Conservation (phyloP, 768 basidiomycete species). For the Cystofilobasidium macerans region DNA sequence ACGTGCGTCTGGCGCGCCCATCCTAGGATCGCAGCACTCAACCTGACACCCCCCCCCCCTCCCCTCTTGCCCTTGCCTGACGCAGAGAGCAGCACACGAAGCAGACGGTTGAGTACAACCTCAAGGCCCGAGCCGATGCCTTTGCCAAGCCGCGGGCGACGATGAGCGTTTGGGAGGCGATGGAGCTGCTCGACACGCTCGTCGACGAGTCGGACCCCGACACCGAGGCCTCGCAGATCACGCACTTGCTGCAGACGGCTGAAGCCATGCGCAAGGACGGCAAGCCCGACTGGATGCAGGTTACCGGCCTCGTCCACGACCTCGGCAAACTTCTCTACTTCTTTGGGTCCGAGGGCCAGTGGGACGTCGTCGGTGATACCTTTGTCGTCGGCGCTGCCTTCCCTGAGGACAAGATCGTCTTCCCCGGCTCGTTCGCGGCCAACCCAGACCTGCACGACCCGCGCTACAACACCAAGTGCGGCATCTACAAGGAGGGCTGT, state of each 20-base stretch:
- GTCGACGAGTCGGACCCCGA: conserved; percentile 84
- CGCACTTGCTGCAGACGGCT: conserved; percentile 83
- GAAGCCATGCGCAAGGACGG: conserved; percentile 76
- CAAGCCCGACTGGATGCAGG: conserved; percentile 74
- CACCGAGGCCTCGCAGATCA: conserved; percentile 55
- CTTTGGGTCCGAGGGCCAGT: conserved; percentile 63
- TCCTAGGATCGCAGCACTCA: background rate
- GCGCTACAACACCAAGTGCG: conserved; percentile 59
- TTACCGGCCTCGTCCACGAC: conserved; percentile 53
- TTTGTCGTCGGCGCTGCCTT: conserved; percentile 77
- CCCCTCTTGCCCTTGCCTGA: conserved; percentile 3
- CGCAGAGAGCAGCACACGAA: conserved; percentile 43
- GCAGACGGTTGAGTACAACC: conserved; percentile 76
- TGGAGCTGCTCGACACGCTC: conserved; percentile 60
- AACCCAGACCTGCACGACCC: conserved; percentile 60
- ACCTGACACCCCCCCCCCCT: background rate
- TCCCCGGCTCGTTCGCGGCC: conserved; percentile 60
- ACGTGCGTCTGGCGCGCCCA: background rate
- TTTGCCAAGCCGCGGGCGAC: conserved; percentile 54
- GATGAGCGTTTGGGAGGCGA: conserved; percentile 47
- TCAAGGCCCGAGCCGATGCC: conserved; percentile 63
- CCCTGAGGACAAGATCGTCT: conserved; percentile 64
- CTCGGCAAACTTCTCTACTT: conserved; percentile 77
- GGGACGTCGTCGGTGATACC: conserved; percentile 80
- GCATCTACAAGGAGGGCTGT: conserved; percentile 66